Evolutionary conservation across 2,329 filamentous ascomycete species (phyloP), one percentile per base, ranked within the genome.

Genomic region (Alternaria rosae): DNA sequence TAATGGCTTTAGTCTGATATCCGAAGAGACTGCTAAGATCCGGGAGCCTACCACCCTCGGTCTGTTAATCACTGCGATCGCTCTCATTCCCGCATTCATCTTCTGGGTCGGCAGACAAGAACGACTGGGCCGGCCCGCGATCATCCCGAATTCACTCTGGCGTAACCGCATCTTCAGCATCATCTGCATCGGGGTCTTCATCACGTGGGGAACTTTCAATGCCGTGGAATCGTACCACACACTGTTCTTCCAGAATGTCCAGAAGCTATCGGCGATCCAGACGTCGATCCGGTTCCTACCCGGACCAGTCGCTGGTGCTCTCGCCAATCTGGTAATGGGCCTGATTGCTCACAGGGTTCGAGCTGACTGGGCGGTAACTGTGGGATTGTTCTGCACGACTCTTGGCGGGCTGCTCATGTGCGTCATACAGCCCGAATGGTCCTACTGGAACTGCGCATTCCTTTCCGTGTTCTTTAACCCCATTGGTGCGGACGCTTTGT

Each of bases 91-190:
- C 0, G 68, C 76, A 0, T 90, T 90, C 69, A 76, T 85, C 44
- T 70, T 78, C 10, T 90, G 87, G 87, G 82, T 87, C 50, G 79
- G 81, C 11, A 78, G 79, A 4, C 85, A 85, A 51, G 83, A 85
- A 50, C 78, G 75, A 11, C 69, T 73, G 0, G 78, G 80, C 10
- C 79, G 79, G 3, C 84, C 86, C 12, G 86, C 87, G 0, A 72
- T 90, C 8, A 89, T 90, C 21, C 88, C 88, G 0, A 89, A 90
- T 70, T 84, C 82, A 0, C 76, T 90, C 0, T 90, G 88, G 88
- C 81, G 77, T n/a, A 88, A 87, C 45, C 72, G 75, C 0, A 75
- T 84, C 3, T 90, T 90, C 67, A 83, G 85, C 0, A 82, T 78
- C 25, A 83, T 87, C 20, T 90, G 88, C 68, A 66, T 84, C 4